Evolutionary conservation across 164 flowering plant species (phyloP), one percentile per base, ranked within the genome.

Genomic region (Umbilicus rupestris): DNA sequence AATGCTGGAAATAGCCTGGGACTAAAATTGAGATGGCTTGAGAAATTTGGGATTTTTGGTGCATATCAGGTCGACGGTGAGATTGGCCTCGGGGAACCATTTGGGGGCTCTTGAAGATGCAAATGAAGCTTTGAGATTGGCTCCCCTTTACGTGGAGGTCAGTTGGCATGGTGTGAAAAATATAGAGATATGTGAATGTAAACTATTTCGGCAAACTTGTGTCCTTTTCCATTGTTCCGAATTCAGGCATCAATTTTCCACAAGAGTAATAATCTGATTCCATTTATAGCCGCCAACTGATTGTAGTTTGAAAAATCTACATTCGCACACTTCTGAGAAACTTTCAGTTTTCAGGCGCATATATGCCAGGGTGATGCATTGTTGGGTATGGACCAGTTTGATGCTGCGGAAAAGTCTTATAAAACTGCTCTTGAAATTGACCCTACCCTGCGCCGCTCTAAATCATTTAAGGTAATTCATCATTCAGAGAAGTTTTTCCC

Each of bases 71-170:
- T 83, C 89, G 65, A 41, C 76, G 69, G 89, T 75, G 62, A 82
- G 84, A 68, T 73, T 90, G 75, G 81, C 72, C 29, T 70, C 80
- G 78, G 84, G 82, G 26, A 75, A 90, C 71, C 37, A 71, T 46
- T 26, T 68, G 60, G 90, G 82, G 39, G 94, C 97, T 69, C 87
- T 93, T 71, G 89, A 83, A 73, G 98, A 89, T 82, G 91, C 86
- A 44, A 73, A 69, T 67, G 81, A 83, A 69, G 94, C 97, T 68
- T 68, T 77, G 62, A 55, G 31, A 37, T 37, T 85, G 68, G 84
- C 85, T 68, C 96, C 92, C 50, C 50, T 60, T 17, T 88, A 82
- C 73, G 64, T 78, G 64, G 87, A 88, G 88, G 96, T 87, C 71
- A 77, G 76, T 39, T 20, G 15, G 58, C 9, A 12, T 52, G 58